phyloP scores from a whole-genome alignment of 768 basidiomycete species.

The Boletus subcaerulescens region DNA sequence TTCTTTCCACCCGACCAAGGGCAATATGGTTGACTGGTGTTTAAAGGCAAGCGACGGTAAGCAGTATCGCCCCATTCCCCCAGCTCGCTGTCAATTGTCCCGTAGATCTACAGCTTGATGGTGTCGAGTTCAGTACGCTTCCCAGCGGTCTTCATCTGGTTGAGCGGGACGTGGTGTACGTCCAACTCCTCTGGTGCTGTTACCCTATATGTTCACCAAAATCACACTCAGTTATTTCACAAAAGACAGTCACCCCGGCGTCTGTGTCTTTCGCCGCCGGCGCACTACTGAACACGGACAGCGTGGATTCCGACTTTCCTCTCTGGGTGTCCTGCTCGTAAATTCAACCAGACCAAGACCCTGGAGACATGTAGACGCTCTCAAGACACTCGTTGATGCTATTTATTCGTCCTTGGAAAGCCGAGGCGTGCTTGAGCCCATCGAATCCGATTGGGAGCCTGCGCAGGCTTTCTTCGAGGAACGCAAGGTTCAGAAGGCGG shows the following conservation, averaged over 20 bases:
- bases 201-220: conserved; percentile 6
- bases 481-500: conserved; percentile 47
- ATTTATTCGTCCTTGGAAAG: conserved; percentile 53
- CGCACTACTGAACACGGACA: conserved; percentile 69
- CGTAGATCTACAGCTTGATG: conserved; percentile 61
- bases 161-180: conserved; percentile 77
- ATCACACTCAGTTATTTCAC: conserved; percentile 59
- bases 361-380: conserved; percentile 65
- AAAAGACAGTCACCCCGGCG: conserved; percentile 64
- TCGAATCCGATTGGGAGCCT: conserved; percentile 60
- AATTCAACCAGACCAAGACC: conserved; percentile 66
- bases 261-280: conserved; percentile 71
- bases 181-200: conserved; percentile 1
- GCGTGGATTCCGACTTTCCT: conserved; percentile 76
- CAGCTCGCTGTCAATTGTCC: background rate
- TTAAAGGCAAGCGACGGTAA: conserved; percentile 66
- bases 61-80: conserved; percentile 8
- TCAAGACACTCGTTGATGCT: conserved; percentile 55
- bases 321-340: conserved; percentile 70
- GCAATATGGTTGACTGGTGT: conserved; percentile 79
- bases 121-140: conserved; percentile 76
- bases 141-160: conserved; percentile 82
- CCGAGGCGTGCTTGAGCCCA: conserved; percentile 45
- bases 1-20: conserved; percentile 81
- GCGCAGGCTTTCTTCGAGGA: conserved; percentile 64